Base-by-base conservation (phyloP, 257 asterid species). In the Anisodus acutangulus region DNA sequence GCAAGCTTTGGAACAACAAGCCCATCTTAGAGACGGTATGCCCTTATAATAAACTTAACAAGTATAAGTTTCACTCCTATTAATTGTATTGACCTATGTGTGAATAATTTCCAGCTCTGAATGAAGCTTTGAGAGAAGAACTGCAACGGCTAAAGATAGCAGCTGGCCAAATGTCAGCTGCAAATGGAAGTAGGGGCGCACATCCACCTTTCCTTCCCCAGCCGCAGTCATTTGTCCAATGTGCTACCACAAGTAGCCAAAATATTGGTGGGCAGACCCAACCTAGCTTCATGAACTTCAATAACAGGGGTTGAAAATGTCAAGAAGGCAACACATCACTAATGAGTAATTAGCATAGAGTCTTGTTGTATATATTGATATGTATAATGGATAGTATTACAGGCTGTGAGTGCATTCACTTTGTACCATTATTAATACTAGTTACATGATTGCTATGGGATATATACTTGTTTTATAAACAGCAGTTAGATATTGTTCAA, bases 11-110 rank as follows among this genome's bases (percentile, higher is more conserved):
- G 99, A 94, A 86, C 94, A 95, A 84, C 93, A 93, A 91, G 97
- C 99, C 37, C 98, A 93, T 88, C 99, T 95, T 82, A 89, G 96
- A 88, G 99, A 95, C 78, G 99, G 98, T 95, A 94, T 22, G 88
- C 66, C 64, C 17, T 9, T 78, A 12, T 26, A 78, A 13, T 53
- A 26, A 31, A 31, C 81, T 26, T 78, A 4, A 26, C 19, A 37
- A 68, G 15, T 69, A 8, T 13, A 7, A 26, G 26, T 51, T 22
- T 78, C 81, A 53, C 47, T 78, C 47, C 55, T 43, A 15, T 53
- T 13, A 3, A 0, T 78, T 78, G 45, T 53, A 78, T 26, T 82
- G 43, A 51, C 43, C 3, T 53, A 71, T 85, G 35, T 47, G 55
- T 15, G 51, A 4, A 16, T 81, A 60, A 37, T 80, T 80, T 85